These are phyloP conservation scores for Fusarium sp. DNA, from an alignment of 2,329 filamentous ascomycete genomes.

Conservation along the genomic window DNA sequence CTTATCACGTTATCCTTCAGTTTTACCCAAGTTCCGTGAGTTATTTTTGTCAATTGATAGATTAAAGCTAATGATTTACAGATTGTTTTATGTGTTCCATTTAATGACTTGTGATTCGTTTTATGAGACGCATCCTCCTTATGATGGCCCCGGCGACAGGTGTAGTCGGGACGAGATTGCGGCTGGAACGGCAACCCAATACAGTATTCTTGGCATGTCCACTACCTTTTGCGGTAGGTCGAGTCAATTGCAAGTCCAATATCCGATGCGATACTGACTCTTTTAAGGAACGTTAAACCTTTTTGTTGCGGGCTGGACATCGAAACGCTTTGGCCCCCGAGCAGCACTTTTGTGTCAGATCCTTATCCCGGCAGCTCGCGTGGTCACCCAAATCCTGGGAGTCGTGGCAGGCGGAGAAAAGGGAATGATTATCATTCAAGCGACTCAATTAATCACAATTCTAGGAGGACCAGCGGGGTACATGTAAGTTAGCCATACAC, in stretches of 20 bases:
- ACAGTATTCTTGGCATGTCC: slow-evolving; percentile 71
- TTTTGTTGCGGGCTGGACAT: slow-evolving; percentile 72
- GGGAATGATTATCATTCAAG: slow-evolving; percentile 75
- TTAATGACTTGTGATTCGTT: slow-evolving; percentile 78
- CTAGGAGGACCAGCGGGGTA: slow-evolving; percentile 76
- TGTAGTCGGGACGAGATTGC: slow-evolving; percentile 71
- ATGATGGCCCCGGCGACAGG: slow-evolving; percentile 57
- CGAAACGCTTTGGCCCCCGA: slow-evolving; percentile 73
- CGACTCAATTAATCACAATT: slow-evolving; percentile 73
- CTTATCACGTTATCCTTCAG: slow-evolving; percentile 64
- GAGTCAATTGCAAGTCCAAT: not conserved
- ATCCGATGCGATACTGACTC: rapidly evolving
- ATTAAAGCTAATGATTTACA: slow-evolving; percentile 18
- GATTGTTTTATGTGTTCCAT: slow-evolving; percentile 71
- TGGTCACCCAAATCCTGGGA: slow-evolving; percentile 71
- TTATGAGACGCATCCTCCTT: slow-evolving; percentile 67
- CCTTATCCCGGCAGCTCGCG: slow-evolving; percentile 70
- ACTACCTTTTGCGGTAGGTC: slow-evolving; percentile 70
- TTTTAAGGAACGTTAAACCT: slow-evolving; percentile 49
- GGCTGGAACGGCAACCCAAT: slow-evolving; percentile 69
- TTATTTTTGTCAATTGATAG: not conserved
- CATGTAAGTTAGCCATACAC: slow-evolving; percentile 50
- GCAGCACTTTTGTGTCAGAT: slow-evolving; percentile 70
- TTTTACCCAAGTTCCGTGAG: slow-evolving; percentile 60
- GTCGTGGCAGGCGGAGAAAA: slow-evolving; percentile 67